Percentiles rank a stretch among this genome's conserved stretches.
These are phyloP conservation scores for Phytophthora macrochlamydospora DNA, from an alignment of 352 stramenopile species.

Conservation along the genomic window DNA sequence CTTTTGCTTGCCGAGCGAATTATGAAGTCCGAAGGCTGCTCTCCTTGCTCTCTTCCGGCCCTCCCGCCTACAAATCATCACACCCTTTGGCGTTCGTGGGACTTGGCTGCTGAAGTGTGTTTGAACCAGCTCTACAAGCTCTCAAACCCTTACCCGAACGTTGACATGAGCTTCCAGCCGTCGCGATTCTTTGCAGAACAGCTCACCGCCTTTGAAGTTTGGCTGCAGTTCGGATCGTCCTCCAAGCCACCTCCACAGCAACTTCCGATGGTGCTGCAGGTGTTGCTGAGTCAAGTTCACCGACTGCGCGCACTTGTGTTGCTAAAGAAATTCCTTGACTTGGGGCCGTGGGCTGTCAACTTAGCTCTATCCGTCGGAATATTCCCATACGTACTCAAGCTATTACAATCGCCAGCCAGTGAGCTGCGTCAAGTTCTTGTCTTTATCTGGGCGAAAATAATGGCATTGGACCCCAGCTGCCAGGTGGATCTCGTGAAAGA, in stretches of 20 bases:
- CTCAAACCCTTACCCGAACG: slow-evolving; percentile 66
- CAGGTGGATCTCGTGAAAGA: slow-evolving; percentile 97
- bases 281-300: slow-evolving; percentile 97
- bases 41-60: slow-evolving; percentile 92
- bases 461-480: slow-evolving; percentile 96
- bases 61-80: slow-evolving; percentile 96
- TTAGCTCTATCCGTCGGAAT: slow-evolving; percentile 96
- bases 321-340: slow-evolving; percentile 95
- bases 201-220: slow-evolving; percentile 99
- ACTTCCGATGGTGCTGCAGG: slow-evolving; percentile 98
- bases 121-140: slow-evolving; percentile 95
- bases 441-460: slow-evolving; percentile 94
- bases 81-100: slow-evolving; percentile 98
- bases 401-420: slow-evolving; percentile 94
- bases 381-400: slow-evolving; percentile 99
- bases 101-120: slow-evolving; percentile 97
- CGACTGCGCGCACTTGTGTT: slow-evolving; percentile 96
- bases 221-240: slow-evolving; percentile 95
- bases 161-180: slow-evolving; percentile 77
- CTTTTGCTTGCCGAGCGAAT: slow-evolving; percentile 98
- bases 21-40: slow-evolving; percentile 89
- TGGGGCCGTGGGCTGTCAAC: slow-evolving; percentile 92
- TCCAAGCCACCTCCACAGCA: slow-evolving; percentile 95
- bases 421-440: slow-evolving; percentile 97
- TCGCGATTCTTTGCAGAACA: slow-evolving; percentile 98